Percentiles rank a stretch among this genome's conserved stretches.
Conservation (phyloP, 2,329 filamentous ascomycete species). For the Huntiella bhutanensis region DNA sequence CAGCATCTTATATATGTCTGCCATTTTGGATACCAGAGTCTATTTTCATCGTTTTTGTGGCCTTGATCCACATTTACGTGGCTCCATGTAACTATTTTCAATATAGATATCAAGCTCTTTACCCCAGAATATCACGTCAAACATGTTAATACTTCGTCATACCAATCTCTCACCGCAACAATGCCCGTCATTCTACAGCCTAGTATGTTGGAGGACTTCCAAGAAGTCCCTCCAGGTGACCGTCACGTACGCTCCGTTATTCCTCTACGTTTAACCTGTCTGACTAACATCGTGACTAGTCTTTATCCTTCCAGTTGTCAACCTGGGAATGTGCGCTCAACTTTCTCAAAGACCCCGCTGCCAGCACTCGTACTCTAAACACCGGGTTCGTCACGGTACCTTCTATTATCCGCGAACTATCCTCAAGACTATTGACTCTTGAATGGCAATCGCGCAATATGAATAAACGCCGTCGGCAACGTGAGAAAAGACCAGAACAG, state of each 20-base stretch:
- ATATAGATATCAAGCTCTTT: too few relatives aligned
- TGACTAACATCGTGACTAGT: neutral
- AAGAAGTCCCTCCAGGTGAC: constrained; percentile 2
- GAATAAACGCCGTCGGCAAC: neutral
- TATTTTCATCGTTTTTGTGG: too few relatives aligned
- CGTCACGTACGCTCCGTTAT: constrained; percentile 1
- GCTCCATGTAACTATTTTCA: too few relatives aligned
- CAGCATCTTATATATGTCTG: too few relatives aligned
- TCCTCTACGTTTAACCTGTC: too few relatives aligned
- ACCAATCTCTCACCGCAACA: neutral
- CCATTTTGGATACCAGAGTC: too few relatives aligned
- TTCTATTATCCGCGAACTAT: neutral
- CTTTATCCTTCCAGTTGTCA: neutral
- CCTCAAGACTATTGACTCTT: neutral
- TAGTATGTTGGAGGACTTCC: constrained; percentile 4
- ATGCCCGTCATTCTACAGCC: constrained; percentile 6
- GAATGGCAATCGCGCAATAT: constrained; percentile 5
- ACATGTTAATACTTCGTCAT: too few relatives aligned
- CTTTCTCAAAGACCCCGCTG: neutral
- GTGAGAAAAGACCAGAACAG: neutral
- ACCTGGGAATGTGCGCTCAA: neutral
- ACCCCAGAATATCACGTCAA: too few relatives aligned
- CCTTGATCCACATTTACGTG: too few relatives aligned
- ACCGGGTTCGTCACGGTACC: neutral
- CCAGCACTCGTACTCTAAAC: neutral